A percentile compares a stretch with the other conserved stretches of the same genome.
Conservation (phyloP, 1,139 yeast species). For the Debaryomycetaceae sp. region DNA sequence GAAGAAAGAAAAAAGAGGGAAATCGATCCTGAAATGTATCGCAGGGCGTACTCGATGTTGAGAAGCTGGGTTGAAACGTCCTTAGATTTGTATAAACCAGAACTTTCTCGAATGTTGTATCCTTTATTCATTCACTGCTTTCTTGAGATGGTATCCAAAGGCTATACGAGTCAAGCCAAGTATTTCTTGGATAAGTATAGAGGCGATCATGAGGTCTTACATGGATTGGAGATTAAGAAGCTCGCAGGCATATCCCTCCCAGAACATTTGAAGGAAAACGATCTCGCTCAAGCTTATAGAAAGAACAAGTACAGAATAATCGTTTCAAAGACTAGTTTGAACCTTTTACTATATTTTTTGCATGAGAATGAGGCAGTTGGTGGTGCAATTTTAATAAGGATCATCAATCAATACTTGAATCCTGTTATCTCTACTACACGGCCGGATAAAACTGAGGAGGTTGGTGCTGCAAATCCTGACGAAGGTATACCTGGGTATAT, state of each 20-base stretch:
- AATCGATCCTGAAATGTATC: constrained; percentile 65
- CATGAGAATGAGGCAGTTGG: constrained; percentile 93
- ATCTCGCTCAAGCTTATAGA: constrained; percentile 71
- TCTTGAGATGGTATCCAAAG: constrained; percentile 69
- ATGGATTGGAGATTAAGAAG: constrained; percentile 71
- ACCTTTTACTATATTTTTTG: constrained; percentile 75
- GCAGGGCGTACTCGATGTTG: constrained; percentile 74
- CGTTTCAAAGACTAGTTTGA: constrained; percentile 82
- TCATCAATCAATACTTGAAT: constrained; percentile 81
- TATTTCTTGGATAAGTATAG: constrained; percentile 72
- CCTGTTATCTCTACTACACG: constrained; percentile 54
- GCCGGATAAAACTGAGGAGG: constrained; percentile 44
- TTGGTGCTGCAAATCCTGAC: constrained; percentile 50
- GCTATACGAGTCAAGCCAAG: constrained; percentile 60
- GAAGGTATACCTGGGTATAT: constrained; percentile 64
- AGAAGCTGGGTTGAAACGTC: constrained; percentile 91
- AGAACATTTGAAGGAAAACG: constrained; percentile 81
- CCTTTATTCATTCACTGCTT: constrained; percentile 91
- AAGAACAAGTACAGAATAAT: constrained; percentile 69
- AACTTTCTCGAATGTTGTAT: constrained; percentile 74
- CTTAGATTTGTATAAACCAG: constrained; percentile 88
- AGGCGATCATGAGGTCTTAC: constrained; percentile 70
- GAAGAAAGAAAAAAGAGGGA: constrained; percentile 40
- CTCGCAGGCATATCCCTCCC: constrained; percentile 72
- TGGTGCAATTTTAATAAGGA: constrained; percentile 80